Evolutionary conservation across 176 grass and related monocot genomes (phyloP).

Genomic region (Tillandsia leiboldiana): DNA sequence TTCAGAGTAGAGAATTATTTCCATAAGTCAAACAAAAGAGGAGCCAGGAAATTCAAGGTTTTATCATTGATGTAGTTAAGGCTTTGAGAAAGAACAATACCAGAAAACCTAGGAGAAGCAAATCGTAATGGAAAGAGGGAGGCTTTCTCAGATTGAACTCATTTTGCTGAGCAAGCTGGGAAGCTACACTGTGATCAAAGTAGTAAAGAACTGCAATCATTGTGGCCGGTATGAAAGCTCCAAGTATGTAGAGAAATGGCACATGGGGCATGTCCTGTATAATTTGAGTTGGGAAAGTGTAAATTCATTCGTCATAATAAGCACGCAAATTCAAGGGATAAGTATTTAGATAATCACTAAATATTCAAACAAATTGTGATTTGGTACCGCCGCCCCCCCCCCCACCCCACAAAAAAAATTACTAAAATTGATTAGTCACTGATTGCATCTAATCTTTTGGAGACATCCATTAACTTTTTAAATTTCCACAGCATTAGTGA

Average conservation of each 20-base stretch:
- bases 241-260: conserved; percentile 82
- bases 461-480: too few species aligned
- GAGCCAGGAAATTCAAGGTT: conserved; percentile 9
- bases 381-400: too few species aligned
- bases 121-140: conserved; percentile 91
- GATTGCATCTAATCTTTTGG: too few species aligned
- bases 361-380: too few species aligned
- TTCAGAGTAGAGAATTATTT: neutral
- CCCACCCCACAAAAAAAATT: too few species aligned
- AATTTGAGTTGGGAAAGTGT: conserved; percentile 8
- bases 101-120: conserved; percentile 94
- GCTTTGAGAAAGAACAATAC: conserved; percentile 30
- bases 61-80: conserved; percentile 3
- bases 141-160: conserved; percentile 99
- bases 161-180: conserved; percentile 89
- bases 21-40: conserved; percentile 7
- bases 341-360: too few species aligned
- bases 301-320: neutral
- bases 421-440: too few species aligned
- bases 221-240: conserved; percentile 93
- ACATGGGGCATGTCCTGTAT: conserved; percentile 84
- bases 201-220: conserved; percentile 99
- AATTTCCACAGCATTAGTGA: too few species aligned
- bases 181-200: conserved; percentile 97
- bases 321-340: neutral